These are phyloP conservation scores for Polyplosphaeria fusca DNA, from an alignment of 495 filamentous ascomycete genomes.

Conservation along the genomic window DNA sequence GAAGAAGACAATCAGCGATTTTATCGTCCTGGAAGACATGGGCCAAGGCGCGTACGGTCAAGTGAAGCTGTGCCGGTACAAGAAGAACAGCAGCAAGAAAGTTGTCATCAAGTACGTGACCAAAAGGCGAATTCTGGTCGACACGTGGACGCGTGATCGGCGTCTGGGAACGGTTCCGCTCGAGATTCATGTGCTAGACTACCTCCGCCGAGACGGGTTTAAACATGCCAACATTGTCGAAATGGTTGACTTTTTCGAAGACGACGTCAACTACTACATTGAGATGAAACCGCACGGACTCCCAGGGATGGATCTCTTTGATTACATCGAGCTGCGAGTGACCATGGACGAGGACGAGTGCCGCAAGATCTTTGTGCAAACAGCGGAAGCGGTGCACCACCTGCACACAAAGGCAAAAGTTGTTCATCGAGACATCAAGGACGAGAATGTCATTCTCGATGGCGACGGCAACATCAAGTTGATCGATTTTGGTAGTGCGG, in stretches of 20 bases:
- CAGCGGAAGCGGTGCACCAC: conserved; percentile 83
- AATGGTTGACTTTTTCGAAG: conserved; percentile 98
- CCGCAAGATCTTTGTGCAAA: conserved; percentile 91
- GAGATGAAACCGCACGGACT: conserved; percentile 96
- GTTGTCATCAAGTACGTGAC: conserved; percentile 97
- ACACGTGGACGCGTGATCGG: conserved; percentile 96
- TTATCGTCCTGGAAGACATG: conserved; percentile 95
- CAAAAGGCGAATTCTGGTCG: conserved; percentile 92
- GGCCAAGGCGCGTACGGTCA: conserved; percentile 97
- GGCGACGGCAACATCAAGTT: conserved; percentile 94
- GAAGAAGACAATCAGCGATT: conserved; percentile 87
- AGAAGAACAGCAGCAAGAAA: conserved; percentile 69
- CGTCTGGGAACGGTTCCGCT: conserved; percentile 93
- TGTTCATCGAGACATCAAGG: conserved; percentile 97
- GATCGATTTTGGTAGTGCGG: conserved; percentile 96
- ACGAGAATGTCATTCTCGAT: conserved; percentile 95
- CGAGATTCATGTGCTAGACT: conserved; percentile 97
- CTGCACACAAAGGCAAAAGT: conserved; percentile 88
- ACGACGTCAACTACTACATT: conserved; percentile 97
- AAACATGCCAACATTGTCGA: conserved; percentile 96
- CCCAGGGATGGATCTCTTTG: conserved; percentile 97
- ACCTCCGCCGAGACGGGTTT: conserved; percentile 79
- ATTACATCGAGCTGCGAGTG: conserved; percentile 93
- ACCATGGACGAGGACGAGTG: conserved; percentile 96
- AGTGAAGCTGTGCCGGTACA: conserved; percentile 92